Conservation (phyloP, 441 rosid genomes). For the Bocquillonia castaneifolia region DNA sequence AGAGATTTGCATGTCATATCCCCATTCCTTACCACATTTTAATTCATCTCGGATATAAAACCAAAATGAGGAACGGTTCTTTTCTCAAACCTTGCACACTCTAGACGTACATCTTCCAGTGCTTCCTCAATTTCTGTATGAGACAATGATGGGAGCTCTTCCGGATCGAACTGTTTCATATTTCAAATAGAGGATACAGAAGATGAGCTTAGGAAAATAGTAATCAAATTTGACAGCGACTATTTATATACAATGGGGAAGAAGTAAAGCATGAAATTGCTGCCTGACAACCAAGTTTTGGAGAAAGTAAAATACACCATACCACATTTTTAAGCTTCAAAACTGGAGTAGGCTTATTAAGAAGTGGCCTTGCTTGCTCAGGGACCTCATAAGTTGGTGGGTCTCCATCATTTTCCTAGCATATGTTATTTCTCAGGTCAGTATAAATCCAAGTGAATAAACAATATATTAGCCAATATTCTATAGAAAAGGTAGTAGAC, state of each 20-base stretch:
- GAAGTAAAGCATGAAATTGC: slow-evolving; percentile 7
- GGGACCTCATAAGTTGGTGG: slow-evolving; percentile 57
- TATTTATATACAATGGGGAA: neutral
- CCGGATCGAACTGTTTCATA: slow-evolving; percentile 53
- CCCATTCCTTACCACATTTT: slow-evolving; percentile 14
- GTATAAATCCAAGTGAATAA: slow-evolving; percentile 12
- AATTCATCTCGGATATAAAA: slow-evolving; percentile 3
- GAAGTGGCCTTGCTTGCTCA: slow-evolving; percentile 71
- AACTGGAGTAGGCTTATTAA: slow-evolving; percentile 64
- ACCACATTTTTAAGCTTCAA: slow-evolving; percentile 85
- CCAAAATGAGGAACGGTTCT: slow-evolving; percentile 22
- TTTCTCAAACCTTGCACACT: slow-evolving; percentile 68
- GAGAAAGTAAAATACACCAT: slow-evolving; percentile 16
- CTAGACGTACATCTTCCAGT: slow-evolving; percentile 79
- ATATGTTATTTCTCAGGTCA: slow-evolving; percentile 27
- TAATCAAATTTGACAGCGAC: slow-evolving; percentile 10
- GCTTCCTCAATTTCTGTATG: slow-evolving; percentile 63
- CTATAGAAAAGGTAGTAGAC: slow-evolving; percentile 10
- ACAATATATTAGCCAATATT: slow-evolving; percentile 15
- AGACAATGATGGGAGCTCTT: slow-evolving; percentile 44
- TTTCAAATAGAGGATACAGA: slow-evolving; percentile 11
- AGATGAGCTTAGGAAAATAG: neutral
- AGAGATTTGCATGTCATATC: slow-evolving; percentile 9
- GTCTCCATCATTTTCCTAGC: slow-evolving; percentile 47
- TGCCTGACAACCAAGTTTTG: neutral